Evolutionary conservation across 345 rosid genomes (phyloP), one percentile per base, ranked within the genome.

Genomic region (Eucalyptus pauciflora): DNA sequence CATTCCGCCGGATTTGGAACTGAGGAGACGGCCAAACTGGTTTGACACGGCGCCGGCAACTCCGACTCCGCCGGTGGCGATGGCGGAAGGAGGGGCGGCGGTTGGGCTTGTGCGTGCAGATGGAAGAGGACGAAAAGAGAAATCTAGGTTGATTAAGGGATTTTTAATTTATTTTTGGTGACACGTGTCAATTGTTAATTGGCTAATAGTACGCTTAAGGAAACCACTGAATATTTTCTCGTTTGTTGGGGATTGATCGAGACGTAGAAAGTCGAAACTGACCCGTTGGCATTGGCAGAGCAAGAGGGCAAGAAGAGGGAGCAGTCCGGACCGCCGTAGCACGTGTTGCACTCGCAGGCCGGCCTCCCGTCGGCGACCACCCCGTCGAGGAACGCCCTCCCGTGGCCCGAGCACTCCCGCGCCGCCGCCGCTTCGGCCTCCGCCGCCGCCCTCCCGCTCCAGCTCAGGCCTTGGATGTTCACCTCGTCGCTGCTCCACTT

Each of bases 381-480:
- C 86, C 98, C 95, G 79, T 97, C 99, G 87, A 96, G 60, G 86
- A 71, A 97, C 29, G 95, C 97, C 91, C 94, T 92, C 11, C 98
- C 97, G 50, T 96, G 97, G 83, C 97, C 96, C 3, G 96, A 96
- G 87, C 99, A 97, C 12, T 94, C 60, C 45, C 92, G 80, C 31
- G 93, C 93, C 2, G 98, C 97, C 88, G 90, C 97, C 8, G 86
- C 52, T 86, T 96, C 97, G 11, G 97, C 97, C 92, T 96, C 97
- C 3, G 3, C 86, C 17, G 96, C 97, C 3, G 97, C 97, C 89
- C 29, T 90, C 48, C 52, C 71, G 88, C 91, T 95, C 99, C 99
- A 97, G 43, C 94, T 93, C 41, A 90, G 90, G 43, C 58, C 52
- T 13, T 2, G 33, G 46, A 71, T 1, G 13, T 20, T 18, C 81